phyloP scores from a whole-genome alignment of 192 early-diverging fungal genomes.

The Backusella liffmaniae region DNA sequence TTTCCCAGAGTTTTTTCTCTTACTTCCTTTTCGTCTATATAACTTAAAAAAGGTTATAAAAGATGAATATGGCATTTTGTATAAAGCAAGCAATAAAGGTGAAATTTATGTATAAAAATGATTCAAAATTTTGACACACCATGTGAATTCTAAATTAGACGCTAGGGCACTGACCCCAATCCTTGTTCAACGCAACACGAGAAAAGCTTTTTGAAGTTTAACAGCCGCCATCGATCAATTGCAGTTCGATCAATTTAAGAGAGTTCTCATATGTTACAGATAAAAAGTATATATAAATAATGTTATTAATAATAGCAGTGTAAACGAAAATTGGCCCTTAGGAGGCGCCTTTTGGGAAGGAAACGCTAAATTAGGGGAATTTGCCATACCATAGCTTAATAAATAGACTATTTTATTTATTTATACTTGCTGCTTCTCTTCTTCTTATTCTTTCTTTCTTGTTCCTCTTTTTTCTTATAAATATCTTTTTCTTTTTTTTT shows the following conservation, averaged over 20 bases:
- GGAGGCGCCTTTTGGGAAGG: neutral
- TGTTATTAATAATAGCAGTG: neutral
- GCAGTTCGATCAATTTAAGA: constrained; percentile 16
- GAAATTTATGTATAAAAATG: neutral
- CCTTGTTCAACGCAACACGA: constrained; percentile 4
- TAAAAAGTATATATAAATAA: neutral
- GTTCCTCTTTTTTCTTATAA: neutral
- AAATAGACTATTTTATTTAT: neutral
- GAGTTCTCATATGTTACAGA: constrained; percentile 6
- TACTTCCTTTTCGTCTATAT: neutral
- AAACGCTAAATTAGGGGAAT: neutral
- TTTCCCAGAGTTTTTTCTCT: neutral
- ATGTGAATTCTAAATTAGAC: neutral
- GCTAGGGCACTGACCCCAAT: neutral
- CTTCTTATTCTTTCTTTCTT: neutral
- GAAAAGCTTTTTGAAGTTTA: neutral
- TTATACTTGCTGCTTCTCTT: neutral
- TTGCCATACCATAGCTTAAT: neutral
- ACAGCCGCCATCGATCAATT: constrained; percentile 11
- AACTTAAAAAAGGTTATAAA: neutral
- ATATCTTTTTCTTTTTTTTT: neutral
- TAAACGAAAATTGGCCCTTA: neutral
- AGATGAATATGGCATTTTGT: neutral
- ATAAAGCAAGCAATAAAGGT: neutral
- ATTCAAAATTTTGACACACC: constrained; percentile 1